These are phyloP conservation scores for Boletus huronensis DNA, from an alignment of 768 basidiomycete species.

Conservation along the genomic window DNA sequence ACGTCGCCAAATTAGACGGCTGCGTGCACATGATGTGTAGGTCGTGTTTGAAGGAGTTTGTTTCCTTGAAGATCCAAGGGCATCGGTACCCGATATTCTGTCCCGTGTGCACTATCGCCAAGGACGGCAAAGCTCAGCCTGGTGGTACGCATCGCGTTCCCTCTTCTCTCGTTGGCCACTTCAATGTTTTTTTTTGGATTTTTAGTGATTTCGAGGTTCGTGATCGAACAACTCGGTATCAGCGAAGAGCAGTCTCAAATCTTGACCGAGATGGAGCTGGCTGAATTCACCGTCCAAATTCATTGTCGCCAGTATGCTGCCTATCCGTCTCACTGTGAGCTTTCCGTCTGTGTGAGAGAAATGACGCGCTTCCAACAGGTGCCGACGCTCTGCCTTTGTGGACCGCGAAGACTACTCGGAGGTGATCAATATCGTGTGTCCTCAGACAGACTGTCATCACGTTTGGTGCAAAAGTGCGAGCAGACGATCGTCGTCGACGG, in stretches of 20 bases:
- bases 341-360: not conserved
- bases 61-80: constrained; percentile 46
- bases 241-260: constrained; percentile 38
- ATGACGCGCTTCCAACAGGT: constrained; percentile 35
- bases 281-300: constrained; percentile 39
- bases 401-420: constrained; percentile 46
- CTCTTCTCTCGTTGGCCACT: not conserved
- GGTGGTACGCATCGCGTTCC: constrained; percentile 28
- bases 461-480: constrained; percentile 63
- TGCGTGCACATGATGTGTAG: constrained; percentile 57
- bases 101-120: constrained; percentile 46
- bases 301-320: constrained; percentile 48
- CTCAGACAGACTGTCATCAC: constrained; percentile 43
- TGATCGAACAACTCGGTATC: constrained; percentile 47
- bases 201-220: constrained; percentile 37
- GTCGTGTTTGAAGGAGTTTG: constrained; percentile 44
- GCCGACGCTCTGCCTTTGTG: constrained; percentile 45
- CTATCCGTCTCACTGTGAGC: not conserved
- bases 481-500: constrained; percentile 35
- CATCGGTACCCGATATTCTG: constrained; percentile 59
- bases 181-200: not conserved
- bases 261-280: constrained; percentile 47
- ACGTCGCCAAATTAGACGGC: constrained; percentile 37
- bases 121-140: constrained; percentile 22
- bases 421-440: constrained; percentile 45